These are phyloP conservation scores for Fusarium nisikadoi DNA, from an alignment of 2,329 filamentous ascomycete genomes.

Conservation along the genomic window DNA sequence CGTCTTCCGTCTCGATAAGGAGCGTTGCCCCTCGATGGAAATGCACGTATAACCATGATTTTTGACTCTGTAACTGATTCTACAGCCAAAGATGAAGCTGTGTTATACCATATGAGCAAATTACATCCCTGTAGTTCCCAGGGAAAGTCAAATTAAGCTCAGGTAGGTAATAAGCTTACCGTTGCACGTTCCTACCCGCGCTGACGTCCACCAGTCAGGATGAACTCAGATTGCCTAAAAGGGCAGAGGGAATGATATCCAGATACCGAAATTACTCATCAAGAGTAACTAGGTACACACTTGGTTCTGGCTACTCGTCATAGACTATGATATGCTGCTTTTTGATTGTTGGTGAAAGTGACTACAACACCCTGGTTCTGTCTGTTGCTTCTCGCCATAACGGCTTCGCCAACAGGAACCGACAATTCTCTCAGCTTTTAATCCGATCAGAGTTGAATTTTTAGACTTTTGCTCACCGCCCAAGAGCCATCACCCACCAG, in stretches of 20 bases:
- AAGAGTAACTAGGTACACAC: not conserved
- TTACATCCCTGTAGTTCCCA: not conserved
- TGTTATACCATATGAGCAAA: not conserved
- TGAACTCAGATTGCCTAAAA: not conserved
- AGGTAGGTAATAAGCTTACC: constrained; percentile 1
- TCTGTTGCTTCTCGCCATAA: too few relatives aligned
- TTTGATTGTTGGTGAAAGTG: not conserved
- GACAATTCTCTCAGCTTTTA: not conserved
- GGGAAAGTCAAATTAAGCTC: not conserved
- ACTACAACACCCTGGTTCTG: not conserved
- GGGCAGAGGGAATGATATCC: not conserved
- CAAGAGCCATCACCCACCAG: too few relatives aligned
- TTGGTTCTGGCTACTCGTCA: fast-evolving
- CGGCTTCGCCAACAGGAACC: not conserved
- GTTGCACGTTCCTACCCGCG: constrained; percentile 1
- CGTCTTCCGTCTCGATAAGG: not conserved
- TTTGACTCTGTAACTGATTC: fast-evolving
- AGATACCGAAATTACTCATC: not conserved
- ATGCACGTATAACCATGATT: not conserved
- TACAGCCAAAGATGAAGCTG: fast-evolving
- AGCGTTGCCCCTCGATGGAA: not conserved
- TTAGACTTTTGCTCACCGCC: not conserved
- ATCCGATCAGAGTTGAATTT: not conserved
- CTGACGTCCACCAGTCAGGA: constrained; percentile 6
- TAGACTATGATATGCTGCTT: not conserved